These are phyloP conservation scores for Coelastrella sp. DNA, from an alignment of 139 green algal genomes.

Conservation along the genomic window DNA sequence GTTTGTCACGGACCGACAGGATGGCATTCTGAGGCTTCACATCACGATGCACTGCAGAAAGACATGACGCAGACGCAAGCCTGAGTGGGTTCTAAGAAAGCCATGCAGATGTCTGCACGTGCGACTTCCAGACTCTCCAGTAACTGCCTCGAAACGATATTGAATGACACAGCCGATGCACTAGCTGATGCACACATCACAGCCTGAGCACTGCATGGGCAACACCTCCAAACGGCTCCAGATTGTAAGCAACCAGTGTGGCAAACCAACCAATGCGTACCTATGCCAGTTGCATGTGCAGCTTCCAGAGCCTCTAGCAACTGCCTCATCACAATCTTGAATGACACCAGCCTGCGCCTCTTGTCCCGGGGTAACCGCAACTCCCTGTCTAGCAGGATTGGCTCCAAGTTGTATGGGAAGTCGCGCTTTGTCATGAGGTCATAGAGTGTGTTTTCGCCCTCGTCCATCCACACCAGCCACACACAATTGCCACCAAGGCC, in stretches of 20 bases:
- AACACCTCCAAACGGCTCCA: no score
- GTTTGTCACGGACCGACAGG: conserved; percentile 55
- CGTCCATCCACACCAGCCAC: conserved; percentile 45
- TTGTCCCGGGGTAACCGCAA: conserved; percentile 75
- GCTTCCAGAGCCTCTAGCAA: conserved; percentile 78
- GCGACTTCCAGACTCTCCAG: no score
- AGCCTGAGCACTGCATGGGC: not conserved
- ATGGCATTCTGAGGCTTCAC: conserved; percentile 95
- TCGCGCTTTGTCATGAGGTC: conserved; percentile 63
- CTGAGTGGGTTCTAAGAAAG: no score
- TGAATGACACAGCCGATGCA: no score
- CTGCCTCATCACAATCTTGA: conserved; percentile 76
- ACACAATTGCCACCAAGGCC: conserved; percentile 13
- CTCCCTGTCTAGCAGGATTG: conserved; percentile 79
- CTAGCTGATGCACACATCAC: no score
- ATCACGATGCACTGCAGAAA: conserved; percentile 90
- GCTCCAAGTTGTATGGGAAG: conserved; percentile 95
- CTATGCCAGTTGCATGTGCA: conserved; percentile 80
- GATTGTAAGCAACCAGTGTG: no score
- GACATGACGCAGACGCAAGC: not conserved
- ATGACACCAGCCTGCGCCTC: conserved; percentile 49
- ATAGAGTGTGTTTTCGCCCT: conserved; percentile 35
- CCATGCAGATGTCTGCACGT: no score
- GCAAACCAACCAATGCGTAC: conserved; percentile 53
- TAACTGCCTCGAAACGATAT: no score